Evolutionary conservation across 2,329 filamentous ascomycete species (phyloP).

Genomic region (Plenodomus biglobosus): DNA sequence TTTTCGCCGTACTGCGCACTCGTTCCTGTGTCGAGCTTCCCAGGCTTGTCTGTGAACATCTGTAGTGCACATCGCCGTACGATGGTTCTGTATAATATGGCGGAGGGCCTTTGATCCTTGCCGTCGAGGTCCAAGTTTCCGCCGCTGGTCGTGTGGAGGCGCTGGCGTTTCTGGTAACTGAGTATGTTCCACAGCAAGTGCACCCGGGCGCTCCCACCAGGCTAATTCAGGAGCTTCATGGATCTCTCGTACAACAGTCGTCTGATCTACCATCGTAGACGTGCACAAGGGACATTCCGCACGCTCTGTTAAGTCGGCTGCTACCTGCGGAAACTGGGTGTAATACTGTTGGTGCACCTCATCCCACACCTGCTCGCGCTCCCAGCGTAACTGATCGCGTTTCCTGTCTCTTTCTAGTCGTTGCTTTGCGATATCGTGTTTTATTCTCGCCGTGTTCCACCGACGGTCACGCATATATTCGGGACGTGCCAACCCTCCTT

Average conservation of each 20-base stretch:
- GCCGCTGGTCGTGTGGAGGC: conserved; percentile 1
- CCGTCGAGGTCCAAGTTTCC: background rate
- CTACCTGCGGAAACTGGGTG: conserved; percentile 7
- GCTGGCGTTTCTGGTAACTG: conserved; percentile 3
- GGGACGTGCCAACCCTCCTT: conserved; percentile 17
- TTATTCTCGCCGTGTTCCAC: conserved; percentile 26
- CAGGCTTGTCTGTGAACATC: conserved; percentile 10
- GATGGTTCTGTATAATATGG: conserved; percentile 12
- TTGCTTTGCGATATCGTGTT: conserved; percentile 14
- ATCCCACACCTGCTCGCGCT: conserved; percentile 27
- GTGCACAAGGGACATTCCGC: conserved; percentile 15
- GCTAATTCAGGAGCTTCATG: conserved; percentile 9
- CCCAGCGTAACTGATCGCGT: conserved; percentile 22
- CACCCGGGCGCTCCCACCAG: conserved; percentile 30
- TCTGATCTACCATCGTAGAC: conserved; percentile 8
- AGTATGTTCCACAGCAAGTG: conserved; percentile 8
- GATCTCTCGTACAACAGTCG: conserved; percentile 6
- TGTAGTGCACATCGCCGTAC: conserved; percentile 3
- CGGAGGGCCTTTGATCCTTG: conserved; percentile 13
- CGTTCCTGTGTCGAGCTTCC: conserved; percentile 18
- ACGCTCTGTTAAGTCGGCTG: conserved; percentile 5
- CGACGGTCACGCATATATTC: conserved; percentile 14
- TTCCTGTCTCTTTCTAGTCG: conserved; percentile 13
- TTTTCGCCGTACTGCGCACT: conserved; percentile 27
- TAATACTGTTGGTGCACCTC: conserved; percentile 12